Evolutionary conservation across 2,329 filamentous ascomycete species (phyloP).

Genomic region (Aspergillus piperis): DNA sequence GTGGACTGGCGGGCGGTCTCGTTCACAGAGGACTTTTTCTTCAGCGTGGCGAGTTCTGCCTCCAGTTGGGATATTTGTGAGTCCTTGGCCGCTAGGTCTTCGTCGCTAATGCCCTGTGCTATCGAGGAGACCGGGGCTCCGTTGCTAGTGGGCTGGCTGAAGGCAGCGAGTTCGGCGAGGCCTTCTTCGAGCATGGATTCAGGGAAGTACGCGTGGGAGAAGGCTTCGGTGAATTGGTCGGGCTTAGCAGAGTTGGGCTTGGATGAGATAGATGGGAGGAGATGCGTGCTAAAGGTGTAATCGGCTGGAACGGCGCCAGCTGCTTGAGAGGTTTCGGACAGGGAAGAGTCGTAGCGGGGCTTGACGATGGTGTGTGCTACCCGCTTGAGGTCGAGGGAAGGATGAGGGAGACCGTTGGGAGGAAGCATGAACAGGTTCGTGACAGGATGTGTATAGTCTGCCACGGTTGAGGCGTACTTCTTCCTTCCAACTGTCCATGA

Average conservation of each 20-base stretch:
- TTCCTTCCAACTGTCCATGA: conserved; percentile 77
- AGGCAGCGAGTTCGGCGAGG: conserved; percentile 40
- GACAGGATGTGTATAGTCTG: conserved; percentile 75
- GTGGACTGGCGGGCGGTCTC: conserved; percentile 40
- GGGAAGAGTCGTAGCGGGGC: conserved; percentile 56
- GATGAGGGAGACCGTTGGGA: conserved; percentile 53
- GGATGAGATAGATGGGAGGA: conserved; percentile 28
- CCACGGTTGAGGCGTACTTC: conserved; percentile 66
- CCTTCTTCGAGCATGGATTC: conserved; percentile 43
- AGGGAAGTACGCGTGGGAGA: conserved; percentile 43
- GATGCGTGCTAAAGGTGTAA: conserved; percentile 45
- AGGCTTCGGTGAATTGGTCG: conserved; percentile 38
- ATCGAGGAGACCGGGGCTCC: conserved; percentile 19
- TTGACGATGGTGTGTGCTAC: conserved; percentile 69
- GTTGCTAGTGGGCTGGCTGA: conserved; percentile 29
- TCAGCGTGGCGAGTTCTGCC: conserved; percentile 42
- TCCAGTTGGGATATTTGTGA: conserved; percentile 37
- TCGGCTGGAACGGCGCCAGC: conserved; percentile 44
- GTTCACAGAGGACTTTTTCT: conserved; percentile 38
- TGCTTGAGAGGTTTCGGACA: conserved; percentile 37
- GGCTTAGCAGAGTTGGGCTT: conserved; percentile 4
- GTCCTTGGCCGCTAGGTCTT: conserved; percentile 27
- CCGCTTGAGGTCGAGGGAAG: conserved; percentile 45
- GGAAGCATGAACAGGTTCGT: conserved; percentile 77
- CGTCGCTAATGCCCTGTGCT: conserved; percentile 10